phyloP scores from a whole-genome alignment of 1,284 basidiomycete species.

The Marasmius oreades region DNA sequence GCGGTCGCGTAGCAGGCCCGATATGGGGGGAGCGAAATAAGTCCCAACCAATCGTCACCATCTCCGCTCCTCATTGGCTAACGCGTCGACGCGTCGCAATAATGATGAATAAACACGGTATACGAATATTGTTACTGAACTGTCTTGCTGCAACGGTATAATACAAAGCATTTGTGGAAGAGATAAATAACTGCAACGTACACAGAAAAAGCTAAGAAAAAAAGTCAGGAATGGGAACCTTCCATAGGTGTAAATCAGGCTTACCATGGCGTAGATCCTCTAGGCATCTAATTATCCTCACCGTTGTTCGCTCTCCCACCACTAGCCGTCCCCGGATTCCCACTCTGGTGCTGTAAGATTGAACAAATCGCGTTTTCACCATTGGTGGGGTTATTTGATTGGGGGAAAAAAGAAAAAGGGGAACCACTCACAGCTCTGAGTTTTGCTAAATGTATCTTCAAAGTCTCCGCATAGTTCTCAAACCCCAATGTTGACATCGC shows the following conservation, averaged over 20 bases:
- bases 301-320: not conserved
- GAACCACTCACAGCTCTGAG: constrained; percentile 68
- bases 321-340: not conserved
- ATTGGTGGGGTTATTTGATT: not conserved
- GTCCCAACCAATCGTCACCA: not conserved
- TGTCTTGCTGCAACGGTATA: not conserved
- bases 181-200: not conserved
- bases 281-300: not conserved
- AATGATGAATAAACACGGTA: not conserved
- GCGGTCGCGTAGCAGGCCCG: not conserved
- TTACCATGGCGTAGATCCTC: too few species aligned
- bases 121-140: not conserved
- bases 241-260: too few species aligned
- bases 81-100: constrained; percentile 2
- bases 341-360: not conserved
- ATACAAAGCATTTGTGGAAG: not conserved
- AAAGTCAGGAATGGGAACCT: too few species aligned
- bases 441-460: constrained; percentile 89
- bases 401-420: too few species aligned
- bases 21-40: not conserved
- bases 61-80: constrained; percentile 2
- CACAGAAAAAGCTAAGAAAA: too few species aligned
- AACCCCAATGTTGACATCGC: constrained; percentile 90
- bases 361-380: not conserved
- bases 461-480: constrained; percentile 89